These are phyloP conservation scores for Chrysopogon serrulatus DNA, from an alignment of 176 grass and related monocot genomes.

Conservation along the genomic window DNA sequence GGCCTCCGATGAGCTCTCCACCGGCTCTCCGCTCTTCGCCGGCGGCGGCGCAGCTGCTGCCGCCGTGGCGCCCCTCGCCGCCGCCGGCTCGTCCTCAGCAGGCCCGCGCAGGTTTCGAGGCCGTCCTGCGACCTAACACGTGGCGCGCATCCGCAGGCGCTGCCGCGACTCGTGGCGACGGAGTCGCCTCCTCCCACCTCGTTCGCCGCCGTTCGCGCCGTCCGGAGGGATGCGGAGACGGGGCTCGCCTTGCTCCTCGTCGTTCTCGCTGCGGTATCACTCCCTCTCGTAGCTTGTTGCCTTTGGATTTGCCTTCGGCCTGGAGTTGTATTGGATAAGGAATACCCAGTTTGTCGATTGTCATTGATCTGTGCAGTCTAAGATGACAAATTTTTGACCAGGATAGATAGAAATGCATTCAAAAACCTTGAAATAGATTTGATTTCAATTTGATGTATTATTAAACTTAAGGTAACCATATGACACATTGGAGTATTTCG, in stretches of 20 bases:
- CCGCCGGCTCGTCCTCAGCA: not conserved
- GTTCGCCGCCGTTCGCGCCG: not conserved
- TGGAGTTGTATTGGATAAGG: too few species aligned
- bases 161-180: not conserved
- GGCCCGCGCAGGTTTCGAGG: not conserved
- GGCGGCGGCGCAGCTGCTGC: not conserved
- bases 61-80: not conserved
- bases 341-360: not conserved
- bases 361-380: not conserved
- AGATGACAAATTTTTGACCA: too few species aligned
- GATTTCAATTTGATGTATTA: not conserved
- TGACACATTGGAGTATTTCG: not conserved
- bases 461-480: not conserved
- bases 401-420: too few species aligned
- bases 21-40: not conserved
- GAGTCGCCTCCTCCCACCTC: conserved; percentile 21
- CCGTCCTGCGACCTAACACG: not conserved
- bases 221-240: conserved; percentile 8
- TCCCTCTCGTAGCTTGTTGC: not conserved
- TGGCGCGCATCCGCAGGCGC: not conserved
- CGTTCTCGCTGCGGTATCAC: conserved; percentile 7
- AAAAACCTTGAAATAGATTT: not conserved
- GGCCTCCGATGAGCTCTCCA: not conserved
- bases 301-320: not conserved
- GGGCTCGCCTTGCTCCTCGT: conserved; percentile 28